Percentiles rank a stretch among this genome's conserved stretches.
Conservation (phyloP, 257 asterid genomes). For the Nicotiana paniculata region DNA sequence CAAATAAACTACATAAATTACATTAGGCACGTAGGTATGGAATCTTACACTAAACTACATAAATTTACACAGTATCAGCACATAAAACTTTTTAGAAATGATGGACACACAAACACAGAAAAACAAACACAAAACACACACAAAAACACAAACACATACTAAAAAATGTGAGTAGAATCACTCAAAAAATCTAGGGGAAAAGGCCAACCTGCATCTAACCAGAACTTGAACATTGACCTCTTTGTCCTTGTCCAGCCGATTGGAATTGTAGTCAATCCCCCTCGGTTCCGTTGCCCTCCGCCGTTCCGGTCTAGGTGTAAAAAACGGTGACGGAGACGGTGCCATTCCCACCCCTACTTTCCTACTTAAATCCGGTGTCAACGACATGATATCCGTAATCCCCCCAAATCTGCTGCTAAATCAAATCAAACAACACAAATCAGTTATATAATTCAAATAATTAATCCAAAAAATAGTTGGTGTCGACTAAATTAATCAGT, state of each 20-base stretch:
- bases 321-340: conserved; percentile 71
- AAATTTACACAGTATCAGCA: neutral
- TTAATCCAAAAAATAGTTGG: neutral
- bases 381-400: conserved; percentile 29
- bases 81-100: neutral
- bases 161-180: neutral
- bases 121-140: too few species aligned
- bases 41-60: neutral
- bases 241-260: conserved; percentile 52
- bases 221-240: conserved; percentile 79
- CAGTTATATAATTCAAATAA: neutral
- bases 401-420: neutral
- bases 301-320: conserved; percentile 73
- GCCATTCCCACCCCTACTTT: conserved; percentile 48
- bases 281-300: conserved; percentile 52
- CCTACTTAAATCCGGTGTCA: conserved; percentile 59
- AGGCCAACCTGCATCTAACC: conserved; percentile 72
- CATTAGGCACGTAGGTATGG: neutral
- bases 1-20: neutral
- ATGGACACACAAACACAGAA: neutral
- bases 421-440: neutral
- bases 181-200: neutral
- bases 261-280: conserved; percentile 41
- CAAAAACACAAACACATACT: neutral
- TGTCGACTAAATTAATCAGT: neutral